Conservation (phyloP, 345 rosid species). For the Eucalyptus brandiana region DNA sequence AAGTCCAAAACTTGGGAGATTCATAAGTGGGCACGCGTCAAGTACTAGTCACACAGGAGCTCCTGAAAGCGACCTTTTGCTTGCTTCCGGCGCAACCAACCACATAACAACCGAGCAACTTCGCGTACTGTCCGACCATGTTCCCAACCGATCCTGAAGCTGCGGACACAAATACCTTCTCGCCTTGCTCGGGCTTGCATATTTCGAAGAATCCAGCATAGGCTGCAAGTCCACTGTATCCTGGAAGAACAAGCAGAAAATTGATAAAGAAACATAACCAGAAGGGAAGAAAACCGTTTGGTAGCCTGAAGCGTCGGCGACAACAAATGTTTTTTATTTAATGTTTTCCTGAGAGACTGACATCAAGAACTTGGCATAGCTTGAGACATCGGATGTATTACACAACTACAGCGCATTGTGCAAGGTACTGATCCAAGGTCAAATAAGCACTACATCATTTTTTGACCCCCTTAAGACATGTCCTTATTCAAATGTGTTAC, state of each 20-base stretch:
- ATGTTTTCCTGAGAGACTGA: background rate
- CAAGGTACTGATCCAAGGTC: background rate
- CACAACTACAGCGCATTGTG: background rate
- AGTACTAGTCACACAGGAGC: background rate
- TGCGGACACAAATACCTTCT: conserved; percentile 33
- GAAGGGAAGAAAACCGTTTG: background rate
- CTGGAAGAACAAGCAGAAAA: conserved; percentile 1
- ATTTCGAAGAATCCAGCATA: conserved; percentile 24
- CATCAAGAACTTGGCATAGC: conserved; percentile 11
- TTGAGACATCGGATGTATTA: conserved; percentile 21
- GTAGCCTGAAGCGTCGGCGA: background rate
- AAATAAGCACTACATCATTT: background rate
- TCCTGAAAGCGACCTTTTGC: conserved; percentile 10
- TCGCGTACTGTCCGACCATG: conserved; percentile 38
- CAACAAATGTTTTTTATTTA: background rate
- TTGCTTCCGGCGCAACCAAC: conserved; percentile 36
- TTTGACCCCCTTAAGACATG: background rate
- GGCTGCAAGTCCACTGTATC: conserved; percentile 35
- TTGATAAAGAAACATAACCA: background rate
- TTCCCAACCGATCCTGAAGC: conserved; percentile 40
- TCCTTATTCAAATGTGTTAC: background rate
- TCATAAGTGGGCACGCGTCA: background rate
- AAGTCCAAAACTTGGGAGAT: background rate
- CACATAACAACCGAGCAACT: conserved; percentile 31
- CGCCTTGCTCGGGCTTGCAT: conserved; percentile 30